phyloP scores from a whole-genome alignment of 176 grass and related monocot species.

The Ampelocalamus luodianensis region DNA sequence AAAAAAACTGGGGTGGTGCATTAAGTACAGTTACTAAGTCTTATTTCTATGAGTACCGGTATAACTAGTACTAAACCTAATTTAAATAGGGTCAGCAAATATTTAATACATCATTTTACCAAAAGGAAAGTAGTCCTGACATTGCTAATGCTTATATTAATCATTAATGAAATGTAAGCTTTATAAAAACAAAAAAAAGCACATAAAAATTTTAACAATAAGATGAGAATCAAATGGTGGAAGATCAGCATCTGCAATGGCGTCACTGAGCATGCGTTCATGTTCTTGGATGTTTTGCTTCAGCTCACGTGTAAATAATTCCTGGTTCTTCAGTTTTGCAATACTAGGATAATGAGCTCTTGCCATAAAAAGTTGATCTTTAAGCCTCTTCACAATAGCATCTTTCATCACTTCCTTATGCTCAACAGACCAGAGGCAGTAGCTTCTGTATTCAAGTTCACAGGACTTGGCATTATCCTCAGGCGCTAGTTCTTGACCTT shows the following conservation, averaged over 20 bases:
- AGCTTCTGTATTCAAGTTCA: slow-evolving; percentile 80
- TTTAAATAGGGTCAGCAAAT: neutral
- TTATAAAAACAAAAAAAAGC: neutral
- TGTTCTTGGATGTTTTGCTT: slow-evolving; percentile 89
- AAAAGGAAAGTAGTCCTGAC: neutral
- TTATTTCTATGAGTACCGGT: neutral
- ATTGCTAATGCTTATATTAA: neutral
- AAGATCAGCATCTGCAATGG: slow-evolving; percentile 74
- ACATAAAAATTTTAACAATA: slow-evolving; percentile 9
- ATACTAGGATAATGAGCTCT: slow-evolving; percentile 88
- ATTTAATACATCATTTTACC: neutral
- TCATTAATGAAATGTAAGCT: neutral
- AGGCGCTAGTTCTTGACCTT: slow-evolving; percentile 37
- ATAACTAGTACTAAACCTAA: neutral
- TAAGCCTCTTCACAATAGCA: slow-evolving; percentile 64
- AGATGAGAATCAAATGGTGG: slow-evolving; percentile 43
- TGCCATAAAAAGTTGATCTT: slow-evolving; percentile 81
- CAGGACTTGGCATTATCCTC: slow-evolving; percentile 52
- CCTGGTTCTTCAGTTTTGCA: slow-evolving; percentile 71
- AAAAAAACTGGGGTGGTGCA: neutral
- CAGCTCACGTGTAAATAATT: slow-evolving; percentile 64
- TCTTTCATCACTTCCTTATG: slow-evolving; percentile 82
- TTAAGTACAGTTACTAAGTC: neutral
- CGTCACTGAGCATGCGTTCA: slow-evolving; percentile 80
- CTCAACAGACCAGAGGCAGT: slow-evolving; percentile 83